These are phyloP conservation scores for Microbotryomycetes sp. DNA, from an alignment of 1,284 basidiomycete genomes.

Conservation along the genomic window DNA sequence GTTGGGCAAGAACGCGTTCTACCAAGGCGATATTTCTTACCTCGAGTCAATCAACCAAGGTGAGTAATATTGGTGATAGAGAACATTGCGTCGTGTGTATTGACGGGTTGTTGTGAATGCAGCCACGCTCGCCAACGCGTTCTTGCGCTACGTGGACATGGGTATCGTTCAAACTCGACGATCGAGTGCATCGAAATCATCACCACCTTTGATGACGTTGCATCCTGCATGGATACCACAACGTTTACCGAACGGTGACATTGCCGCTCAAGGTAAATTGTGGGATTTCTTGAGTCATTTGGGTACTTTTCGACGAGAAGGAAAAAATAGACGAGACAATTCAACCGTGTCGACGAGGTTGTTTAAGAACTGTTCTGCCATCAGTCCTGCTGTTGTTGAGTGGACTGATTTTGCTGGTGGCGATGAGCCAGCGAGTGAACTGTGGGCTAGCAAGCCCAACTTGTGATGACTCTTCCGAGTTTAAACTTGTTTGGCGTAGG, in stretches of 20 bases:
- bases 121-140: slow-evolving; percentile 33
- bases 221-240: slow-evolving; percentile 39
- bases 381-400: slow-evolving; percentile 26
- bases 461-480: too few species aligned
- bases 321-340: slow-evolving; percentile 24
- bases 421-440: slow-evolving; percentile 14
- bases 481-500: too few species aligned
- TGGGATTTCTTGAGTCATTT: slow-evolving; percentile 40
- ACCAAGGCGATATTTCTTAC: slow-evolving; percentile 41
- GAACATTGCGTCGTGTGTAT: too few species aligned
- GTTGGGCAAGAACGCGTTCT: slow-evolving; percentile 43
- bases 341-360: slow-evolving; percentile 25
- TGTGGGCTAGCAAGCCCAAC: slow-evolving; percentile 23
- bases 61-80: too few species aligned
- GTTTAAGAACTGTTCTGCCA: slow-evolving; percentile 29
- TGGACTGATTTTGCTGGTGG: slow-evolving; percentile 10
- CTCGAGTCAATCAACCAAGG: slow-evolving; percentile 39
- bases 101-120: neutral
- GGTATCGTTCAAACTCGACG: slow-evolving; percentile 25
- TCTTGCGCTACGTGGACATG: slow-evolving; percentile 29
- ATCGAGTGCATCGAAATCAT: neutral
- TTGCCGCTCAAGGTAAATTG: slow-evolving; percentile 31
- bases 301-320: slow-evolving; percentile 41
- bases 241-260: slow-evolving; percentile 12
- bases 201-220: slow-evolving; percentile 40